These are phyloP conservation scores for Chrysosporium keratinophilum DNA, from an alignment of 2,329 filamentous ascomycete species.

Conservation along the genomic window DNA sequence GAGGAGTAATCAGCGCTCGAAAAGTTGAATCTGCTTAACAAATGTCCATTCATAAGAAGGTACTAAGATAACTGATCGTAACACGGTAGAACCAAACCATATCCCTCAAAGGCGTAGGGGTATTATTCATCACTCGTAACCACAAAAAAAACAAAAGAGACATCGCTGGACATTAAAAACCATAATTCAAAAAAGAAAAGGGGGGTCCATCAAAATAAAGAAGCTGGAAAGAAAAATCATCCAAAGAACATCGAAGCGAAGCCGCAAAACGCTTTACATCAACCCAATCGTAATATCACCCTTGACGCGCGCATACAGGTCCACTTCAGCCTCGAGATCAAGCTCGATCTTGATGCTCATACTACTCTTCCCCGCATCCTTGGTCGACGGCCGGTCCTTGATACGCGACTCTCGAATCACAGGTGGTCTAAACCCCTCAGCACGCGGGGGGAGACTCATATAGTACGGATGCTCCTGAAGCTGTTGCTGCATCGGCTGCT, in stretches of 20 bases:
- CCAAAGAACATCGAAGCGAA: not conserved
- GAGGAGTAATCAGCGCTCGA: too few species aligned
- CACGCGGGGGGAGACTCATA: not conserved
- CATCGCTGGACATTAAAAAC: too few species aligned
- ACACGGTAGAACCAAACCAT: too few species aligned
- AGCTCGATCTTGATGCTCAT: conserved; percentile 36
- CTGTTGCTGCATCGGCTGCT: conserved; percentile 1
- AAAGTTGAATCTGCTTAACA: too few species aligned
- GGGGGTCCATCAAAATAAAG: too few species aligned
- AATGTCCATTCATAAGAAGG: too few species aligned
- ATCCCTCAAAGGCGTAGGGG: too few species aligned
- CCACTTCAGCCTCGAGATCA: conserved; percentile 21
- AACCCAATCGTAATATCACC: conserved; percentile 12
- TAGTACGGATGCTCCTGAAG: not conserved
- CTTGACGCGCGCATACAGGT: conserved; percentile 12
- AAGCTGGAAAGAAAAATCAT: not conserved
- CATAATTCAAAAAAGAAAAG: not conserved
- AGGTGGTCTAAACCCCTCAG: not conserved
- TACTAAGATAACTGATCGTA: too few species aligned
- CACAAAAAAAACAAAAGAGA: too few species aligned
- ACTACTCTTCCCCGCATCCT: conserved; percentile 29
- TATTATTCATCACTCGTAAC: too few species aligned
- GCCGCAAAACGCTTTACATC: conserved; percentile 6
- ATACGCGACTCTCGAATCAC: conserved; percentile 27
- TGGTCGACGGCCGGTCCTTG: conserved; percentile 29